Conservation (phyloP, 2,329 filamentous ascomycete species). For the Sclerotinia nivalis region DNA sequence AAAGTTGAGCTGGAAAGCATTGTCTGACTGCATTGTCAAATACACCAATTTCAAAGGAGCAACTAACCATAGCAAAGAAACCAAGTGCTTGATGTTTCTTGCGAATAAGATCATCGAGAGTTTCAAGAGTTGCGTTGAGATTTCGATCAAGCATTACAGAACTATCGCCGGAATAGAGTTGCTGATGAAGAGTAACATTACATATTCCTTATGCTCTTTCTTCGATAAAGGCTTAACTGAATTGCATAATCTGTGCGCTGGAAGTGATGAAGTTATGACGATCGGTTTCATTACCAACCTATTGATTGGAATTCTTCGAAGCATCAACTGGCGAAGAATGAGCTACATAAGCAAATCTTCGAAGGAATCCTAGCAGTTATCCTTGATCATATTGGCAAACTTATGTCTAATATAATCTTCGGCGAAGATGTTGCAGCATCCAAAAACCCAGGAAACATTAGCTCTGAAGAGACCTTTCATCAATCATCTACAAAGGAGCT, state of each 20-base stretch:
- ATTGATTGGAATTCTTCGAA: not conserved
- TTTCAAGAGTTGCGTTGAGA: not conserved
- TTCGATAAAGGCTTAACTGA: not conserved
- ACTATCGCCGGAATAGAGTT: not conserved
- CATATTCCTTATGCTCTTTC: not conserved
- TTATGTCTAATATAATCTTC: conserved; percentile 35
- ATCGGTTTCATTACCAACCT: not conserved
- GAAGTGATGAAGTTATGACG: not conserved
- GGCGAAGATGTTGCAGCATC: not conserved
- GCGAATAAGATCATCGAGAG: not conserved
- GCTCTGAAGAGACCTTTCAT: too few relatives aligned
- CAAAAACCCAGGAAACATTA: not conserved
- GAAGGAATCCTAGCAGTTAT: conserved; percentile 46
- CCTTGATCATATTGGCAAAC: conserved; percentile 44
- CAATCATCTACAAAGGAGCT: not conserved
- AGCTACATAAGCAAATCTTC: conserved; percentile 34
- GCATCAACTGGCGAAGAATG: not conserved
- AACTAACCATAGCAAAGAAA: not conserved
- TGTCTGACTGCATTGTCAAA: not conserved
- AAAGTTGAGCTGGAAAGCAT: not conserved
- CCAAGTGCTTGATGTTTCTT: not conserved
- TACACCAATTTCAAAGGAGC: not conserved
- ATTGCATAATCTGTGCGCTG: not conserved
- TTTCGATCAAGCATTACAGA: not conserved
- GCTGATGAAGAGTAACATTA: not conserved